Evolutionary conservation across 2,329 filamentous ascomycete genomes (phyloP).

Genomic region (Alternaria triticimaculans): DNA sequence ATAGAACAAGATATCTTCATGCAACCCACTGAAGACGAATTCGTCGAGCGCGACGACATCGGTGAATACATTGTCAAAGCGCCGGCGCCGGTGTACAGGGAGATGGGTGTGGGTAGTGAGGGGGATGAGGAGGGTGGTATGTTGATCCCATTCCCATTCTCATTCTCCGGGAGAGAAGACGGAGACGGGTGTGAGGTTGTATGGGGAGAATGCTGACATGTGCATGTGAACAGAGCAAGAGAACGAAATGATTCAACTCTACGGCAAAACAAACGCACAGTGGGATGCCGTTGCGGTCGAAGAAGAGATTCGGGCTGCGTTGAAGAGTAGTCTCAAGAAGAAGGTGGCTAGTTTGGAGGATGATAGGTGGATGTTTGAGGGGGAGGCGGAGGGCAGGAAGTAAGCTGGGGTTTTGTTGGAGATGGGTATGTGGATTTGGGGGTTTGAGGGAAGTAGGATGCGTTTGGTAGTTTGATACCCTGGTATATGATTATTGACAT

Average conservation of each 20-base stretch:
- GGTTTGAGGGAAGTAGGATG: not conserved
- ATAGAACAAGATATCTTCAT: constrained; percentile 23
- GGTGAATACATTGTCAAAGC: constrained; percentile 55
- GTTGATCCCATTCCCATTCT: not conserved
- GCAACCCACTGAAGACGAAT: constrained; percentile 47
- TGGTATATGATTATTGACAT: not conserved
- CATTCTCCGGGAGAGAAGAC: not conserved
- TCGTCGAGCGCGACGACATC: constrained; percentile 58
- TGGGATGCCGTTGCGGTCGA: constrained; percentile 35
- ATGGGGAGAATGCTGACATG: not conserved
- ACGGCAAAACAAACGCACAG: constrained; percentile 38
- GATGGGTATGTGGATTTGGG: not conserved
- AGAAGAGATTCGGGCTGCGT: constrained; percentile 54
- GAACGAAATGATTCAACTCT: constrained; percentile 42
- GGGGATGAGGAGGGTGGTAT: constrained; percentile 42
- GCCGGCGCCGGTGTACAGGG: constrained; percentile 31
- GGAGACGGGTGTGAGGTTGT: not conserved
- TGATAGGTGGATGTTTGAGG: constrained; percentile 91
- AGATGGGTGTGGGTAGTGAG: constrained; percentile 33
- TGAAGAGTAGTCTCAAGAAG: constrained; percentile 70
- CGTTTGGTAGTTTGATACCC: constrained; percentile 5
- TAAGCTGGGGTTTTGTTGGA: not conserved
- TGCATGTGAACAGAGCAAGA: constrained; percentile 36
- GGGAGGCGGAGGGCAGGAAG: constrained; percentile 54
- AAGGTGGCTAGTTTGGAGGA: constrained; percentile 78